These are phyloP conservation scores for Croton laevigatus DNA, from an alignment of 441 rosid genomes.

Conservation along the genomic window DNA sequence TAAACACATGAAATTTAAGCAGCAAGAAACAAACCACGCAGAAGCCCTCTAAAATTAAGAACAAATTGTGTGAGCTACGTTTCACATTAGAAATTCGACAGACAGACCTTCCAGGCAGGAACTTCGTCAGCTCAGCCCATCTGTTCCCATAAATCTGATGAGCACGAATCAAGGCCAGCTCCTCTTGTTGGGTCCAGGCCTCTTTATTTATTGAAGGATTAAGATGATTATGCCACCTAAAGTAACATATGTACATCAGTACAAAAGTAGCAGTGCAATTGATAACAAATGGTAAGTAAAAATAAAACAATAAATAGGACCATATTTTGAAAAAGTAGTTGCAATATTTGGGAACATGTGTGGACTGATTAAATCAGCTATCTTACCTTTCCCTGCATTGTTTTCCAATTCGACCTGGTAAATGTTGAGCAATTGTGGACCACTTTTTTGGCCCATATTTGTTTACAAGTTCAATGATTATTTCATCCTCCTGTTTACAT, in stretches of 20 bases:
- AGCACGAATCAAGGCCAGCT: conserved; percentile 91
- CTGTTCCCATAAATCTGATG: conserved; percentile 94
- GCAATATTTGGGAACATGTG: not conserved
- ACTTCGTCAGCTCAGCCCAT: conserved; percentile 98
- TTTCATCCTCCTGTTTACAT: conserved; percentile 78
- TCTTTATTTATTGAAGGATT: conserved; percentile 94
- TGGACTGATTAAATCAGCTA: not conserved
- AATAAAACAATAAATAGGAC: not conserved
- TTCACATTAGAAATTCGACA: conserved; percentile 18
- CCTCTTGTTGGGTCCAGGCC: conserved; percentile 99
- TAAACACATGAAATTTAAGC: conserved; percentile 10
- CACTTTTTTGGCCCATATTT: conserved; percentile 92
- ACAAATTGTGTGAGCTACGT: not conserved
- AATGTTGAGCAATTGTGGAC: conserved; percentile 92
- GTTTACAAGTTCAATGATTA: conserved; percentile 73
- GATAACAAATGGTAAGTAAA: not conserved
- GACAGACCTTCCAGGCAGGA: conserved; percentile 95
- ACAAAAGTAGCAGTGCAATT: not conserved
- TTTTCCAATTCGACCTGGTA: conserved; percentile 98
- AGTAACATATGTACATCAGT: not conserved
- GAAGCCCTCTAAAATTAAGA: conserved; percentile 10
- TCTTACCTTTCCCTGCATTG: conserved; percentile 94
- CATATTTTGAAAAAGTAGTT: not conserved
- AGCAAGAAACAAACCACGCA: conserved; percentile 8
- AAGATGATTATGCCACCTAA: conserved; percentile 96